Evolutionary conservation across 192 early-diverging fungal genomes (phyloP).

Genomic region (Powellomyces hirtus): DNA sequence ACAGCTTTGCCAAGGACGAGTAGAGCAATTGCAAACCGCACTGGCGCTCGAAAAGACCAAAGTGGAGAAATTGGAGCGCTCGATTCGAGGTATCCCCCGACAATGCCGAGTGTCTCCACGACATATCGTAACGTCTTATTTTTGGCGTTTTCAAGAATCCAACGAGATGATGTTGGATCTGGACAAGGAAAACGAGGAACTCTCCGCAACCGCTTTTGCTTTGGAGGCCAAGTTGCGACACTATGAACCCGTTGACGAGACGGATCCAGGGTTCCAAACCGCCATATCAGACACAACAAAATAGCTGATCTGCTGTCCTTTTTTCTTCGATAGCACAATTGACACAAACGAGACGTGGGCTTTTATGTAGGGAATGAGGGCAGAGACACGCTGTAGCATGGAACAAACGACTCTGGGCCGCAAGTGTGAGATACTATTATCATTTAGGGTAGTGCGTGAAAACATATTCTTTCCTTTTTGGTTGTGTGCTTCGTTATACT

Average conservation of each 20-base stretch:
- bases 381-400: no score
- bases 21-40: constrained; percentile 26
- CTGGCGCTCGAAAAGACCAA: constrained; percentile 14
- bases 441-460: no score
- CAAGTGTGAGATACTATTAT: no score
- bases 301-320: no score
- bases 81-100: not conserved
- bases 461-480: no score
- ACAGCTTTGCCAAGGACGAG: constrained; percentile 24
- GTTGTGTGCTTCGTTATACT: no score
- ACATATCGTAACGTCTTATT: not conserved
- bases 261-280: no score
- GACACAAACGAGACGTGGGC: no score
- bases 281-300: no score
- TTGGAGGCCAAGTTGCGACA: not conserved
- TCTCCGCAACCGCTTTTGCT: not conserved
- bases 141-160: not conserved
- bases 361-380: no score
- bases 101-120: not conserved
- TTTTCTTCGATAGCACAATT: no score
- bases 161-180: not conserved
- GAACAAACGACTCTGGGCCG: no score
- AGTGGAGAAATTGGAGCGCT: not conserved
- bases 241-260: not conserved
- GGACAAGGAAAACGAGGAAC: constrained; percentile 4